These are phyloP conservation scores for Firmiana major DNA, from an alignment of 345 rosid genomes.

Conservation along the genomic window DNA sequence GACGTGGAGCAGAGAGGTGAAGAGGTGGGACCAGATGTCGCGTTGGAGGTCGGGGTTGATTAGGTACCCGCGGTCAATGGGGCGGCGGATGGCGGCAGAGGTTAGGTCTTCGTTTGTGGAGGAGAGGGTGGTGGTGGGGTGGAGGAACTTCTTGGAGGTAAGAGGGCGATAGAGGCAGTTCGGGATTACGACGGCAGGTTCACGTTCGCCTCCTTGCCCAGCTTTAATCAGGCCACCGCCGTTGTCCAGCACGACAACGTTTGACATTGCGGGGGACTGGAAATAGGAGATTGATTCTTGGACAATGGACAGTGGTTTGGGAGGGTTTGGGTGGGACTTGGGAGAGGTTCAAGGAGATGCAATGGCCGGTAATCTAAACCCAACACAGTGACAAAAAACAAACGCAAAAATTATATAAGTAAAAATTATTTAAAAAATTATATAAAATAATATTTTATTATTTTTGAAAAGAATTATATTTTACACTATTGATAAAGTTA, in stretches of 20 bases:
- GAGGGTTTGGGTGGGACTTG: neutral
- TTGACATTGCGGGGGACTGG: constrained; percentile 38
- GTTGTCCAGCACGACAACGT: constrained; percentile 83
- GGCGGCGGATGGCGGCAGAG: constrained; percentile 90
- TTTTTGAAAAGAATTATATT: too few relatives aligned
- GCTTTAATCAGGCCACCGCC: constrained; percentile 83
- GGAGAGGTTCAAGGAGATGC: neutral
- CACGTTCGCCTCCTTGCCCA: constrained; percentile 80
- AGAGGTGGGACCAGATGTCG: constrained; percentile 84
- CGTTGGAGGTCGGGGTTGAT: constrained; percentile 84
- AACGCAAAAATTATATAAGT: too few relatives aligned
- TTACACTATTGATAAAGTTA: too few relatives aligned
- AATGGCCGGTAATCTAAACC: too few relatives aligned
- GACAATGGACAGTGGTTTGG: neutral
- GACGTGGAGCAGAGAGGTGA: constrained; percentile 56
- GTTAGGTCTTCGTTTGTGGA: constrained; percentile 63
- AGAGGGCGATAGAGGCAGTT: constrained; percentile 84
- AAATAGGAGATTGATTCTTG: neutral
- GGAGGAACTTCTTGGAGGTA: constrained; percentile 69
- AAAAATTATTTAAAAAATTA: too few relatives aligned
- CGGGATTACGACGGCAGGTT: constrained; percentile 63
- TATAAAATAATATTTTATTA: too few relatives aligned
- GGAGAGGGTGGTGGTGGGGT: constrained; percentile 43
- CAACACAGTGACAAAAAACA: too few relatives aligned
- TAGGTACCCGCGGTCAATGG: constrained; percentile 91